phyloP scores from a whole-genome alignment of 441 rosid genomes.

The Erysimum pusillum region DNA sequence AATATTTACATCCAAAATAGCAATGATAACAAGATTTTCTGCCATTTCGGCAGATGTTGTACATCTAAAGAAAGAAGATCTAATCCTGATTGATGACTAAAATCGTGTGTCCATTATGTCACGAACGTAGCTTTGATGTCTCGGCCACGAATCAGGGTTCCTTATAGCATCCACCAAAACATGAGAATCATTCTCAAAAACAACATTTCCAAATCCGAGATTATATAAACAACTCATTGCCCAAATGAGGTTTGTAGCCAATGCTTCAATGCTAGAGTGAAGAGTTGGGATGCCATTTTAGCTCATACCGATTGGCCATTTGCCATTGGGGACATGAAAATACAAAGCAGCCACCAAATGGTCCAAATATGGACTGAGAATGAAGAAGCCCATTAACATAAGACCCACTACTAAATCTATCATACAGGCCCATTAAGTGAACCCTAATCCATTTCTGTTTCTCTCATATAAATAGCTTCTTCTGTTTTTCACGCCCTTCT shows the following conservation, averaged over 20 bases:
- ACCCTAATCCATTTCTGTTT: slow-evolving; percentile 36
- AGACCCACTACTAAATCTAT: background rate
- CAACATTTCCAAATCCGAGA: background rate
- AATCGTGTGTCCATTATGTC: background rate
- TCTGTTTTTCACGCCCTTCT: slow-evolving; percentile 10
- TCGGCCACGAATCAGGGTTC: background rate
- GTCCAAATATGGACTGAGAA: background rate
- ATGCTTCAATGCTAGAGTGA: background rate
- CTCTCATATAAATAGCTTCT: slow-evolving; percentile 26
- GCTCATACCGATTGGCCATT: background rate
- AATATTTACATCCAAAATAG: background rate
- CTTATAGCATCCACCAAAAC: background rate
- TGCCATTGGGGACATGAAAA: background rate
- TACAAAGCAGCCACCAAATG: background rate
- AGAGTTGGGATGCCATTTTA: background rate
- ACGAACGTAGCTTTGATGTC: background rate
- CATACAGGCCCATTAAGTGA: slow-evolving; percentile 31
- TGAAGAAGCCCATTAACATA: background rate
- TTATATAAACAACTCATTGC: background rate
- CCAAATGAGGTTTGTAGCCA: background rate
- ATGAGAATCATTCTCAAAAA: slow-evolving; percentile 2
- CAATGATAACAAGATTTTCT: background rate
- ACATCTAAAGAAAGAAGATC: background rate
- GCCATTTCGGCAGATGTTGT: background rate
- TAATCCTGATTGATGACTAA: background rate